These are phyloP conservation scores for Dendryphion nanum DNA, from an alignment of 2,329 filamentous ascomycete genomes.

Conservation along the genomic window DNA sequence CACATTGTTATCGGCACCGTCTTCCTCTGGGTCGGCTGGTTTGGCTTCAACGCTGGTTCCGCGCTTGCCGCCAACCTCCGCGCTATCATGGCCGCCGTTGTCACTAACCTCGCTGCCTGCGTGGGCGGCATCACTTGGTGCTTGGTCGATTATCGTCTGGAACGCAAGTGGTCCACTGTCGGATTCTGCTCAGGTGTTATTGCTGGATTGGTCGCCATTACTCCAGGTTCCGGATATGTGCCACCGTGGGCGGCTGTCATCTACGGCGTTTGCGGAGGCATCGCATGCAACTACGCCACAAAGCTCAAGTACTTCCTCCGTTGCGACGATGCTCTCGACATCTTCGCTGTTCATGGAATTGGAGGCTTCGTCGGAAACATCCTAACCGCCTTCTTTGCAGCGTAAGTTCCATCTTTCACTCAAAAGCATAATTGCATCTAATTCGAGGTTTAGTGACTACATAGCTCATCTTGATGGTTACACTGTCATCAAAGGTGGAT, in stretches of 20 bases:
- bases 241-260: slow-evolving; percentile 81
- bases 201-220: slow-evolving; percentile 83
- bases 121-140: slow-evolving; percentile 88
- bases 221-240: slow-evolving; percentile 82
- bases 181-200: slow-evolving; percentile 92
- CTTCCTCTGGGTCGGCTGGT: slow-evolving; percentile 95
- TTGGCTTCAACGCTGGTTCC: slow-evolving; percentile 89
- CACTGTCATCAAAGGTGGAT: slow-evolving; percentile 69
- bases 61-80: slow-evolving; percentile 79
- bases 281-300: slow-evolving; percentile 83
- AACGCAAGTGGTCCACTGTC: slow-evolving; percentile 89
- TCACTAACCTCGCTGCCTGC: slow-evolving; percentile 82
- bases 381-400: slow-evolving; percentile 77
- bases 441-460: slow-evolving; percentile 58
- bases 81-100: slow-evolving; percentile 80
- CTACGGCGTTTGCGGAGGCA: slow-evolving; percentile 73
- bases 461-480: slow-evolving; percentile 77
- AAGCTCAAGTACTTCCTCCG: slow-evolving; percentile 83
- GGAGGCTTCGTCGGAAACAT: slow-evolving; percentile 79
- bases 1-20: slow-evolving; percentile 91
- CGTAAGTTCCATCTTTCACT: slow-evolving; percentile 45
- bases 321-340: slow-evolving; percentile 84
- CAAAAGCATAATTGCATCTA: slow-evolving; percentile 6
- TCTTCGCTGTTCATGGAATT: slow-evolving; percentile 79
- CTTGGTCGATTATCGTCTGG: slow-evolving; percentile 81